Evolutionary conservation across 371 early-diverging fungal species (phyloP).

Genomic region (Zychaea mexicana): DNA sequence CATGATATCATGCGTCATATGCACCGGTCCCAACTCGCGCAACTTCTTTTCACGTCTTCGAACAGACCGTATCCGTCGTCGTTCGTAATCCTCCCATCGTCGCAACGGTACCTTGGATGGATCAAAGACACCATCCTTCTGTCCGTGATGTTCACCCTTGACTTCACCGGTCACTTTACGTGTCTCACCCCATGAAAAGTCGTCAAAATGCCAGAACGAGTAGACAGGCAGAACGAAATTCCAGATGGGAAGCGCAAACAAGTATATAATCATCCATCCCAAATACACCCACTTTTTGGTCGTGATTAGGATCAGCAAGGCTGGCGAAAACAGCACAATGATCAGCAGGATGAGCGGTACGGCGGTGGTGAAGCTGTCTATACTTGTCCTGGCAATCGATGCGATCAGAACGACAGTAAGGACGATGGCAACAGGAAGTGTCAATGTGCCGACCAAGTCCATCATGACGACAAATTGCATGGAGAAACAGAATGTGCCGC

Average conservation of each 20-base stretch:
- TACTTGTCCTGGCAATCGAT: slow-evolving; percentile 37
- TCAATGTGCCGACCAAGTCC: slow-evolving; percentile 84
- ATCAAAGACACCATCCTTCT: slow-evolving; percentile 47
- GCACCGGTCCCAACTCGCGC: slow-evolving; percentile 25
- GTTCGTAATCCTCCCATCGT: slow-evolving; percentile 57
- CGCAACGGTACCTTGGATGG: slow-evolving; percentile 59
- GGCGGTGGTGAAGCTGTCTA: slow-evolving; percentile 45
- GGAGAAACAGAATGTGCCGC: slow-evolving; percentile 87
- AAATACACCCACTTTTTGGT: slow-evolving; percentile 83
- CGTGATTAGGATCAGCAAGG: slow-evolving; percentile 83
- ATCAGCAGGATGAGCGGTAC: slow-evolving; percentile 74
- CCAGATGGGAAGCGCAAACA: slow-evolving; percentile 94
- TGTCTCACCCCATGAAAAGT: slow-evolving; percentile 98
- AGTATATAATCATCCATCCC: slow-evolving; percentile 88
- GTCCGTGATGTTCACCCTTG: slow-evolving; percentile 73
- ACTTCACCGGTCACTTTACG: slow-evolving; percentile 79
- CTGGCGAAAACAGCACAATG: slow-evolving; percentile 78
- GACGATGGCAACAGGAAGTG: slow-evolving; percentile 78
- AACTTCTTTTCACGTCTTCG: slow-evolving; percentile 55
- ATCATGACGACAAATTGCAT: slow-evolving; percentile 88
- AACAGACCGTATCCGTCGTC: slow-evolving; percentile 25
- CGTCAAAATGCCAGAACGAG: slow-evolving; percentile 99
- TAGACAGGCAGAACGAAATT: slow-evolving; percentile 95
- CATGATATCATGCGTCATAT: slow-evolving; percentile 17
- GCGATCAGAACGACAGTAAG: slow-evolving; percentile 60